Base-by-base conservation (phyloP, 495 filamentous ascomycete species). In the Lindgomyces ingoldianus region DNA sequence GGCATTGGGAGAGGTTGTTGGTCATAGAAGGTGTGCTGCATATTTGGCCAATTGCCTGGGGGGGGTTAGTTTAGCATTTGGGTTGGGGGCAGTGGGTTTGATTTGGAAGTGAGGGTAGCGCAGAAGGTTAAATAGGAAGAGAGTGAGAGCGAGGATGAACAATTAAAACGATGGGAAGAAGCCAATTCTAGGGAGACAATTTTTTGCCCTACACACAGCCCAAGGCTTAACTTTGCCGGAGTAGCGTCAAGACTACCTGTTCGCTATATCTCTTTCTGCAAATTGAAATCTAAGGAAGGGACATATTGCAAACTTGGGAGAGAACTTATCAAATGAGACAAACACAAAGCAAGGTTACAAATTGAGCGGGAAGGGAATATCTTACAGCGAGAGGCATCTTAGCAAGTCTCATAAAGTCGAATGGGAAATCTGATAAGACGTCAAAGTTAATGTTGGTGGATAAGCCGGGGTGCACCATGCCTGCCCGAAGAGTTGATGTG, bases 11-110 rank as follows among this genome's bases (percentile, higher is more conserved):
- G 22, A 95, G 84, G 72, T 96, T 96, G 70, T 90, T 81, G 62
- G 83, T 75, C 81, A 94, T 87, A 72, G 81, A 88, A 49, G 88
- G 82, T 64, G 89, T 93, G 25, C 90, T 90, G 74, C 91, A 93
- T 71, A 96, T 78, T 75, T 96, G 91, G 25, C 91, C 91, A 26
- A 96, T 83, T 45, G 91, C 91, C 91, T 95, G 74, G 25, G 33
- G 12, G 39, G 29, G 26, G 39, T 42, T 11, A 16, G 33, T 59
- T 46, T 47, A 48, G 24, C 4, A 53, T 29, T 9, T 58, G 45
- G 41, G 8, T 52, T 42, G 29, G 19, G 39, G 12, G 26, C n/a
- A 24, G 27, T 19, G 25, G 16, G 21, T 57, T 21, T 3, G 26
- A 26, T 36, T 41, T 19, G 53, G 36, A 10, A 14, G 1, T 10